phyloP scores from a whole-genome alignment of 768 basidiomycete genomes.

The Austroboletus eburneus region DNA sequence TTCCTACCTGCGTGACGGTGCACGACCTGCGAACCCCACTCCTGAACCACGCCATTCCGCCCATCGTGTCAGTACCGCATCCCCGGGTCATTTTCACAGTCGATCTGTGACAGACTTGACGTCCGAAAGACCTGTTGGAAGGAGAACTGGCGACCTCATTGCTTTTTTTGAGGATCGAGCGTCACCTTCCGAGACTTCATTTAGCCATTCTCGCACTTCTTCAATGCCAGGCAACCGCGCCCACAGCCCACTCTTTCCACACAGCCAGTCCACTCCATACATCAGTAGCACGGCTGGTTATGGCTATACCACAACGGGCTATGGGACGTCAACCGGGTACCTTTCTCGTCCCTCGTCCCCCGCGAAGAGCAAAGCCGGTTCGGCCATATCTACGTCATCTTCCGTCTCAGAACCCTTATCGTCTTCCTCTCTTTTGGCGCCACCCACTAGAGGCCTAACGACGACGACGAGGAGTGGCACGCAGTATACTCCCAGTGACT shows the following conservation, averaged over 20 bases:
- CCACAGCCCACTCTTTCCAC: slow-evolving; percentile 28
- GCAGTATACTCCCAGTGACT: slow-evolving; percentile 34
- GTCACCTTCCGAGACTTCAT: slow-evolving; percentile 33
- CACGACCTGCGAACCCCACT: slow-evolving; percentile 36
- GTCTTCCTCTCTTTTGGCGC: slow-evolving; percentile 46
- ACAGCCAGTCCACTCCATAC: slow-evolving; percentile 39
- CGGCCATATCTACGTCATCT: slow-evolving; percentile 26
- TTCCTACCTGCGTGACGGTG: slow-evolving; percentile 37
- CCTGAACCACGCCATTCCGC: slow-evolving; percentile 48
- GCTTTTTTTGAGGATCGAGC: slow-evolving; percentile 66
- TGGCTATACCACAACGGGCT: slow-evolving; percentile 33
- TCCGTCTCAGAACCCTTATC: slow-evolving; percentile 23
- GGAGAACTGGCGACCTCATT: slow-evolving; percentile 66
- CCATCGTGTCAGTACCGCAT: slow-evolving; percentile 35
- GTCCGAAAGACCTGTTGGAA: slow-evolving; percentile 40
- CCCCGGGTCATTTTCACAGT: slow-evolving; percentile 42
- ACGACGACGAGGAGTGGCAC: slow-evolving; percentile 25
- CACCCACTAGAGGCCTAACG: slow-evolving; percentile 36
- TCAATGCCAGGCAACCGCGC: slow-evolving; percentile 44
- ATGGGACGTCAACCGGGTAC: slow-evolving; percentile 27
- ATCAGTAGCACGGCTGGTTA: slow-evolving; percentile 34
- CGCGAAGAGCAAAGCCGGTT: slow-evolving; percentile 39
- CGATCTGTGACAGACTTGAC: slow-evolving; percentile 58
- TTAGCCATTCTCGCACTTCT: slow-evolving; percentile 48
- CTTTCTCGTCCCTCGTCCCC: slow-evolving; percentile 47